Evolutionary conservation across 1,284 basidiomycete species (phyloP).

Genomic region (Anthracocystis walkeri): DNA sequence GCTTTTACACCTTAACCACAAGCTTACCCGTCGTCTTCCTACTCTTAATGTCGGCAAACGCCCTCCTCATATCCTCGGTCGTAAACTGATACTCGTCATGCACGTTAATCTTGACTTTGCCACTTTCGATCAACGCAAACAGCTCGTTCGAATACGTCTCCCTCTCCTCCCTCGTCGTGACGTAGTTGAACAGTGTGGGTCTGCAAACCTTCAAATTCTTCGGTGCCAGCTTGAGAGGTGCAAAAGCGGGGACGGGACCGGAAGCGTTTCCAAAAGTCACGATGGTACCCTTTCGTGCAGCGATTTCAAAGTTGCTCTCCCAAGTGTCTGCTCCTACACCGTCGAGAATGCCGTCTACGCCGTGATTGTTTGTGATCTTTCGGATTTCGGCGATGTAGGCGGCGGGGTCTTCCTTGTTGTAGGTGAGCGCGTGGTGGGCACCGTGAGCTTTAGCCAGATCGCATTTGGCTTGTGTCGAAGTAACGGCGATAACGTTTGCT

Average conservation of each 20-base stretch:
- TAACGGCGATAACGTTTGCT: conserved; percentile 93
- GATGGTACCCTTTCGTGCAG: conserved; percentile 73
- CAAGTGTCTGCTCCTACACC: conserved; percentile 80
- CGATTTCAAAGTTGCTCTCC: conserved; percentile 79
- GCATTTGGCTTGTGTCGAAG: conserved; percentile 86
- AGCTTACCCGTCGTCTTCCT: conserved; percentile 62
- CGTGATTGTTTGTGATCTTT: conserved; percentile 81
- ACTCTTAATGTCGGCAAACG: conserved; percentile 80
- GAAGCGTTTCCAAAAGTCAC: conserved; percentile 93
- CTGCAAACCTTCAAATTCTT: conserved; percentile 80
- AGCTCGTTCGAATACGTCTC: conserved; percentile 77
- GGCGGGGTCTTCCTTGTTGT: conserved; percentile 71
- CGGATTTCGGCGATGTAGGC: conserved; percentile 69
- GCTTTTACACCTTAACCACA: conserved; percentile 50
- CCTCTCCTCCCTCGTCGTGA: conserved; percentile 79
- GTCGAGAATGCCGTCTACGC: conserved; percentile 85
- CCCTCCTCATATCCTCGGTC: conserved; percentile 80
- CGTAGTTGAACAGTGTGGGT: conserved; percentile 70
- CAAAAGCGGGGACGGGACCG: conserved; percentile 77
- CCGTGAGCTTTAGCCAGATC: conserved; percentile 83
- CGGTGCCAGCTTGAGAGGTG: conserved; percentile 78
- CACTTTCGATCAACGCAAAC: conserved; percentile 76
- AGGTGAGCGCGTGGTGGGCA: conserved; percentile 87
- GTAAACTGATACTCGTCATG: conserved; percentile 81
- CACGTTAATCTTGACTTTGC: conserved; percentile 78